These are phyloP conservation scores for Cutaneotrichosporon cavernicola DNA, from an alignment of 1,284 basidiomycete genomes.

Conservation along the genomic window DNA sequence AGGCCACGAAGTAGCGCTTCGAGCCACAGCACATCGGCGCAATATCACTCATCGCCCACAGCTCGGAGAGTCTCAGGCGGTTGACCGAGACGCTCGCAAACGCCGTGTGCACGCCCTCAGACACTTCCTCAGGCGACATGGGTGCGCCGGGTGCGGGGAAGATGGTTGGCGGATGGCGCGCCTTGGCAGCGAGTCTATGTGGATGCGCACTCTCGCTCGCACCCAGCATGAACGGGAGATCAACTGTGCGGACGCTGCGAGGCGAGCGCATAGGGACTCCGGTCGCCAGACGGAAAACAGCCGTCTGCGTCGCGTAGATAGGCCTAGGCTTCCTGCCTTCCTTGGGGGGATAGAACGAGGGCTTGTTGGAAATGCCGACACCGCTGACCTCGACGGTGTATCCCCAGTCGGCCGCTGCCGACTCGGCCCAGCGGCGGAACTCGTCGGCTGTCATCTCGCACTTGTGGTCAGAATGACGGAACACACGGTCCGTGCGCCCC, in stretches of 20 bases:
- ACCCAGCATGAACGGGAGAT: conserved; percentile 51
- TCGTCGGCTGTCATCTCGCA: conserved; percentile 87
- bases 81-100: conserved; percentile 60
- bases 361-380: conserved; percentile 49
- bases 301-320: conserved; percentile 70
- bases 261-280: conserved; percentile 50
- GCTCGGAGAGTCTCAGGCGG: conserved; percentile 60
- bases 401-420: conserved; percentile 68
- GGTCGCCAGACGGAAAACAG: conserved; percentile 60
- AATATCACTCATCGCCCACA: conserved; percentile 68
- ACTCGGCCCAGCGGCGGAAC: conserved; percentile 67
- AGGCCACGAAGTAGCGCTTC: conserved; percentile 44
- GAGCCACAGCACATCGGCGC: conserved; percentile 64
- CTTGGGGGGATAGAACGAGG: conserved; percentile 46
- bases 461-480: conserved; percentile 79
- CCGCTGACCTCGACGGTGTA: conserved; percentile 51
- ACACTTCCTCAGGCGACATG: conserved; percentile 57
- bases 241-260: conserved; percentile 48
- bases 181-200: conserved; percentile 57
- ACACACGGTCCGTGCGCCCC: conserved; percentile 60
- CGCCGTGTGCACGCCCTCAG: conserved; percentile 57
- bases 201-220: conserved; percentile 36
- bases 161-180: conserved; percentile 55
- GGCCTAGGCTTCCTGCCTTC: conserved; percentile 34
- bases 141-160: conserved; percentile 43